These are phyloP conservation scores for Lyophyllum shimeji DNA, from an alignment of 768 basidiomycete genomes.

Conservation along the genomic window DNA sequence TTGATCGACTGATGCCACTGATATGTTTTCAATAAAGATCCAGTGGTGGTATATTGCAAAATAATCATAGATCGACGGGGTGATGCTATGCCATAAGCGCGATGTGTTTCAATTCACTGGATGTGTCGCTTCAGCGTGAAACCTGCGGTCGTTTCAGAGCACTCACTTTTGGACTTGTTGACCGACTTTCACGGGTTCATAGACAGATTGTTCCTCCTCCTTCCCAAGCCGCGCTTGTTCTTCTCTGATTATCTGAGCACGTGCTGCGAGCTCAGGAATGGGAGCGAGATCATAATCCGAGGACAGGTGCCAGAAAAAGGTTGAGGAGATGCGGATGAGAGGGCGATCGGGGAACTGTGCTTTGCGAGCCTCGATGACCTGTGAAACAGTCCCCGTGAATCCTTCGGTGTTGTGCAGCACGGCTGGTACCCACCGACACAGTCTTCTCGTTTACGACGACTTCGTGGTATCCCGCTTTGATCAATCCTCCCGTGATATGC, in stretches of 20 bases:
- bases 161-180: constrained; percentile 82
- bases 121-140: constrained; percentile 2
- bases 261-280: constrained; percentile 50
- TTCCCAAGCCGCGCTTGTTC: constrained; percentile 37
- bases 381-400: background rate
- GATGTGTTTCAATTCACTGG: constrained; percentile 79
- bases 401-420: background rate
- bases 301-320: constrained; percentile 93
- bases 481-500: constrained; percentile 77
- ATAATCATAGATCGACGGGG: background rate
- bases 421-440: constrained; percentile 49
- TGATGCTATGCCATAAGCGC: constrained; percentile 52
- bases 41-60: background rate
- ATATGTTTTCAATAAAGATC: too few relatives aligned
- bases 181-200: constrained; percentile 83
- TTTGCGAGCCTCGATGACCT: constrained; percentile 63
- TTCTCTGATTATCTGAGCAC: constrained; percentile 44
- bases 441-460: constrained; percentile 89
- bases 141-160: background rate
- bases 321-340: constrained; percentile 91
- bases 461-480: constrained; percentile 94
- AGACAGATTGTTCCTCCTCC: constrained; percentile 43
- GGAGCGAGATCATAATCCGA: constrained; percentile 80
- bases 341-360: constrained; percentile 70
- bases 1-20: too few relatives aligned